Evolutionary conservation across 805 yeast genomes (phyloP), one percentile per base, ranked within the genome.

Genomic region (Pichia pseudocactophila): DNA sequence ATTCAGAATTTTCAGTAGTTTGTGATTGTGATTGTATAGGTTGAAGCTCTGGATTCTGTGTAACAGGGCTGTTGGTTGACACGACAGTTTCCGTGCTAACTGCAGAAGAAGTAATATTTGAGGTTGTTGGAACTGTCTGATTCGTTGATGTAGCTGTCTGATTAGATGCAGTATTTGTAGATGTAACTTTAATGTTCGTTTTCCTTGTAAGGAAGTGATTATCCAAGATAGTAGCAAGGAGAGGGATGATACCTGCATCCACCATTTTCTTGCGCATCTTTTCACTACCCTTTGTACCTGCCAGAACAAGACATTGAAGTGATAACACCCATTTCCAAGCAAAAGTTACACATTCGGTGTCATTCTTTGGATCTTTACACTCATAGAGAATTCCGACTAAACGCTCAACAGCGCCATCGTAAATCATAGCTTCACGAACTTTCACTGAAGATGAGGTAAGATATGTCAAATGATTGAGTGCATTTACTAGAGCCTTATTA

Each of bases 251-350:
- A 4, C 97, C 97, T 2, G 97, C 95, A 48, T 83, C 80, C 9
- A 88, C 96, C 7, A 92, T 84, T 53, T 88, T 78, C 51, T 81
- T 79, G 40, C 98, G 70, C 38, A 89, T 85, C 40, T 69, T 66
- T 60, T 89, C 97, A 2, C 94, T 79, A 19, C 98, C 98, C 51
- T 97, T 72, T 1, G 97, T 88, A 12, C 97, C 96, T 16, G 90
- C 78, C 43, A 87, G 71, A 1, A 90, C 95, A 43, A 90, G 66
- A 58, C 97, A 89, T 65, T 90, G 98, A 56, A 92, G 79, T 0
- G 97, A 85, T 42, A 90, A 66, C 6, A 95, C 85, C 98, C 98
- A 90, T 65, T 90, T 90, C 96, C 96, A 90, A 0, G 95, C 89
- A n/a, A 49, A 53, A 4, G 82, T 69, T 49, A 86, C 68, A 20